Base-by-base conservation (phyloP, 83 land plant genomes). In the Diphasiastrum complanatum region DNA sequence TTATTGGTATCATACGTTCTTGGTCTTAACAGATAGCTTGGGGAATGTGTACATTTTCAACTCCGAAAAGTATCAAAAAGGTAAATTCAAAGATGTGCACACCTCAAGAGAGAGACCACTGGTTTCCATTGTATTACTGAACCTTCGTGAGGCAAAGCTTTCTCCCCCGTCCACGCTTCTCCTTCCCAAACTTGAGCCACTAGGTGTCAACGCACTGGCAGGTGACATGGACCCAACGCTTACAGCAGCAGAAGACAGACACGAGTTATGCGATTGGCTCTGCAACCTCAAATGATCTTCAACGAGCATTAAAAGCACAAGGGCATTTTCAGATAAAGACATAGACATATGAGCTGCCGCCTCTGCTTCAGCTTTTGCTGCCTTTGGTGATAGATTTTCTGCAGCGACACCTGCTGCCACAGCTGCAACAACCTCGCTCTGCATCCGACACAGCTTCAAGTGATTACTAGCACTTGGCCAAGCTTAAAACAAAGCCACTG, bases 321-420 rank as follows among this genome's bases (percentile, higher is more conserved):
- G 85, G 25, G 99, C 83, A 77, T 95, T 95, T 68, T 95, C 99
- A 12, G 96, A 93, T 63, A 95, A 77, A 38, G 87, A 85, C 62
- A 95, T 87, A 23, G 99, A 95, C 31, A 90, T 83, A 51, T 81
- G 88, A 27, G 99, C 96, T 37, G 92, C 99, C 59, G 72, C 78
- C 64, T 90, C 97, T 40, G 99, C 99, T 82, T 90, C 97, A 47
- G 76, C 77, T 72, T 82, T 90, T 16, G 99, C 85, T 51, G 77
- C 84, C 60, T 69, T 65, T 27, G 99, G 99, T 57, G 99, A 86
- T 61, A 84, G 74, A 18, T 95, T 84, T 65, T 79, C 99, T 52
- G 99, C 92, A 16, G 95, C 97, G 52, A 90, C 99, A 63, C 89
- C 89, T 63, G 99, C 99, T 56, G 99, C 97, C 53, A 97, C 99